Evolutionary conservation across 2,329 filamentous ascomycete species (phyloP).

Genomic region (Verticillium dahliae): DNA sequence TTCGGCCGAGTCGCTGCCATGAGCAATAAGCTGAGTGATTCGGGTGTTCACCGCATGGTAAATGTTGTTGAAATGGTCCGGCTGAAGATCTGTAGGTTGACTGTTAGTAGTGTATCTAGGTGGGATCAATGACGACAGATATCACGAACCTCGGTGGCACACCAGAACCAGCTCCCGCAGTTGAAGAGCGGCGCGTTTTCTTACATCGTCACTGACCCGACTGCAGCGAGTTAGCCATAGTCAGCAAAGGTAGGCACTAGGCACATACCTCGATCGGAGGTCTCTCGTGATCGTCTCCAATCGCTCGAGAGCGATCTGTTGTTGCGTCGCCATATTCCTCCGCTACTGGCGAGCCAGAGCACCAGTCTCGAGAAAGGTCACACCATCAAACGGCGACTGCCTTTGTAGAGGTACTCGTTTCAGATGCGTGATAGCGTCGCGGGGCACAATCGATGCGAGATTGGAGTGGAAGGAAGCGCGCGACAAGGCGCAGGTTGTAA

Average conservation of each 20-base stretch:
- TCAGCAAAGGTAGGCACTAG: background rate
- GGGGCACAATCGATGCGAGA: background rate
- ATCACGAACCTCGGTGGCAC: slow-evolving; percentile 46
- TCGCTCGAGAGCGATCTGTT: slow-evolving; percentile 47
- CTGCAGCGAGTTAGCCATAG: background rate
- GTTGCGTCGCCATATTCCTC: slow-evolving; percentile 33
- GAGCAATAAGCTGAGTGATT: slow-evolving; percentile 64
- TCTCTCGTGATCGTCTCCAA: slow-evolving; percentile 49
- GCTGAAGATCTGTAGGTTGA: slow-evolving; percentile 56
- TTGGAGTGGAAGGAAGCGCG: background rate
- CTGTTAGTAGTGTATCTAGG: background rate
- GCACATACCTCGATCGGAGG: slow-evolving; percentile 45
- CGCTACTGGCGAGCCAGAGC: slow-evolving; percentile 10
- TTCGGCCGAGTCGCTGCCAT: slow-evolving; percentile 80
- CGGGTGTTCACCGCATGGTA: slow-evolving; percentile 51
- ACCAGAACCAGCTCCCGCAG: slow-evolving; percentile 48
- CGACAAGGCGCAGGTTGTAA: background rate
- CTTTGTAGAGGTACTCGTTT: background rate
- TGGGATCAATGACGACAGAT: slow-evolving; percentile 4
- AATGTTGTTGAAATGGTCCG: slow-evolving; percentile 65
- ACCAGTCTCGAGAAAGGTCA: slow-evolving; percentile 3
- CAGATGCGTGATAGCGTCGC: background rate
- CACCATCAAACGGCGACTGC: background rate
- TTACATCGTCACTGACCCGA: slow-evolving; percentile 35
- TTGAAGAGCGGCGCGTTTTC: slow-evolving; percentile 46